A percentile compares a stretch with the other conserved stretches of the same genome.
Evolutionary conservation across 2,329 filamentous ascomycete species (phyloP).

Genomic region (Apiospora rasikravindrae): DNA sequence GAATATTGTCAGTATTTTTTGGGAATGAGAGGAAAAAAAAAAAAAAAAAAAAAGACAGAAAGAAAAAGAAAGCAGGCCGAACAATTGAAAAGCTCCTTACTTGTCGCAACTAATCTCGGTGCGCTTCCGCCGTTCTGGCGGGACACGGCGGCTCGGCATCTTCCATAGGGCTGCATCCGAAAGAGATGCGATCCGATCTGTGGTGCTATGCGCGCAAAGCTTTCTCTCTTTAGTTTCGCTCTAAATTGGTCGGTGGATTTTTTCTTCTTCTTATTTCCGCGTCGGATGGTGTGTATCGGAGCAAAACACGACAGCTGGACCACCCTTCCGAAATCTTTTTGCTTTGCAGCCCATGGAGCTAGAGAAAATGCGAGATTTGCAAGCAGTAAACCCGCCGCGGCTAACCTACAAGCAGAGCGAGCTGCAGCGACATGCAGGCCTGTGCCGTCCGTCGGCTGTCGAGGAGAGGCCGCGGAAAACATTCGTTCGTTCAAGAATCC

Average conservation of each 20-base stretch:
- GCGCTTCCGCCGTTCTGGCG: constrained; percentile 49
- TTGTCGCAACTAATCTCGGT: constrained; percentile 51
- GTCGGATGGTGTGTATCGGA: not conserved
- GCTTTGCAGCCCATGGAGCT: no score
- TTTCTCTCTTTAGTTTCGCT: not conserved
- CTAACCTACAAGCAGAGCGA: not conserved
- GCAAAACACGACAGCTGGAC: not conserved
- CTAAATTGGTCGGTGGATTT: not conserved
- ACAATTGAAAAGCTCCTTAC: constrained; percentile 9
- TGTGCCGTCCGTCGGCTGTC: not conserved
- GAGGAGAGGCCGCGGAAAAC: not conserved
- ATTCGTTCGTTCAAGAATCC: not conserved
- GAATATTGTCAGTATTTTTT: no score
- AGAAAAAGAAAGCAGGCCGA: not conserved
- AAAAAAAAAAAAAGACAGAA: not conserved
- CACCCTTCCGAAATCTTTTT: no score
- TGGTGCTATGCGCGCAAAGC: not conserved
- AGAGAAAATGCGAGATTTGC: no score
- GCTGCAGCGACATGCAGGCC: not conserved
- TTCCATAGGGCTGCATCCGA: constrained; percentile 18
- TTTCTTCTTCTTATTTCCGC: not conserved
- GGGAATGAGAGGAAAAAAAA: not conserved
- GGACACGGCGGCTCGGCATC: constrained; percentile 40
- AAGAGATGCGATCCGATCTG: not conserved
- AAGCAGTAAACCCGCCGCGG: not conserved